Evolutionary conservation across 495 filamentous ascomycete species (phyloP), one percentile per base, ranked within the genome.

Genomic region (Lepraria neglecta): DNA sequence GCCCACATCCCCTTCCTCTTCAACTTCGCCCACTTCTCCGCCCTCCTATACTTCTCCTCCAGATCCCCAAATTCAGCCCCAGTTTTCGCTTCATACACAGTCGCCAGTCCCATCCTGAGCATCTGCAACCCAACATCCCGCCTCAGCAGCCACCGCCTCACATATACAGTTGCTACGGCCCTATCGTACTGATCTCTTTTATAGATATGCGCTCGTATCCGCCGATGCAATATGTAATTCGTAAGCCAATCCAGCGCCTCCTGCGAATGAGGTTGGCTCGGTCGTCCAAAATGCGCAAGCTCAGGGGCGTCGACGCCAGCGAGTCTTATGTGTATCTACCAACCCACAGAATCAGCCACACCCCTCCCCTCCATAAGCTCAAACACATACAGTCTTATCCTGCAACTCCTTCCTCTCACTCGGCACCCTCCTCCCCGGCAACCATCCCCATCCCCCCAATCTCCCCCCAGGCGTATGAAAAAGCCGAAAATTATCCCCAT

Each of bases 261-360:
- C 24, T 81, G 78, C 3, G 88, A 81, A 69, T 81, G 88, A 4
- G 92, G 94, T 71, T 98, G 94, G 31, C 86, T 89, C 1, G 90
- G 86, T 21, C 83, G 82, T 38, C 94, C 94, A 71, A 95, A 98
- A 72, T 98, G 95, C 4, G 90, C 88, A 44, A 87, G 74, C 74
- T 98, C 94, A 2, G 94, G 94, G 19, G 94, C 95, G 69, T 98
- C 94, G 50, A 97, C 72, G 42, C 94, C 94, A 9, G 94, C 95
- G 44, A 98, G 74, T 43, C 94, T 88, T 61, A 98, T 79, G 52
- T 91, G 86, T 55, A 98, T 86, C 77, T 80, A 56, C 21, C 15
- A 28, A 54, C 27, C 46, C 27, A 30, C n/a, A 31, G 12, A 43
- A 38, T 58, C 54, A 61, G 63, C 51, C 51, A 45, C n/a, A 19